phyloP scores from a whole-genome alignment of 208 protist species.

The Strigomonas culicis region DNA sequence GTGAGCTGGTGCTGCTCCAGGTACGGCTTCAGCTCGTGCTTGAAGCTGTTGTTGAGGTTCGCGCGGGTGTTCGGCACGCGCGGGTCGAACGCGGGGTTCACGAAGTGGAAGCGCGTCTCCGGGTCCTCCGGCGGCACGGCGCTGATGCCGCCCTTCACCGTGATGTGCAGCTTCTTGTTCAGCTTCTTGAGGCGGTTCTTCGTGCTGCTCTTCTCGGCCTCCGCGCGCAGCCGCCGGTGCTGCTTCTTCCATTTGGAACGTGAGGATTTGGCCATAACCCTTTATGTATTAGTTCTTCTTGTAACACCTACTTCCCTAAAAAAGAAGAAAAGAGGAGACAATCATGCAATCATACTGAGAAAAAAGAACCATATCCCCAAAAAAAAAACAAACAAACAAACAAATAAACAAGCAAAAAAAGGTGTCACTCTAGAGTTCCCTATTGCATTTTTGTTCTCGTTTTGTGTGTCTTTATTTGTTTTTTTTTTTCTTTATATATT shows the following conservation, averaged over 20 bases:
- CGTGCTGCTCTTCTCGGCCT: conserved; percentile 36
- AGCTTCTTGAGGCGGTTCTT: conserved; percentile 47
- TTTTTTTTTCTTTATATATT: not conserved
- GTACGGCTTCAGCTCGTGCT: conserved; percentile 35
- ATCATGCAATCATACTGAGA: not conserved
- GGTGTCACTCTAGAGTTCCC: too few relatives aligned
- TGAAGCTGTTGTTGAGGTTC: conserved; percentile 70
- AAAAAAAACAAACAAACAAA: conserved; percentile 7
- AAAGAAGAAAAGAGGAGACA: conserved; percentile 8
- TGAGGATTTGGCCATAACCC: conserved; percentile 73
- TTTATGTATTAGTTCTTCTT: not conserved
- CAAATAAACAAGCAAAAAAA: conserved; percentile 10
- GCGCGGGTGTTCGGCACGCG: conserved; percentile 54
- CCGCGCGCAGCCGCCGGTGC: conserved; percentile 57
- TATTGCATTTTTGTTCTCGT: not conserved
- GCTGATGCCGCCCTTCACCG: conserved; percentile 60
- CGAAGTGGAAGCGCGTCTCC: conserved; percentile 78
- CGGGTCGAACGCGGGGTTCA: conserved; percentile 65
- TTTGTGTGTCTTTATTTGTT: not conserved
- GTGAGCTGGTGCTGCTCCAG: not conserved
- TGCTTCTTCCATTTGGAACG: conserved; percentile 87
- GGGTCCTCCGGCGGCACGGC: conserved; percentile 66
- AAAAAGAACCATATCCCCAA: too few relatives aligned
- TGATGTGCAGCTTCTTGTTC: conserved; percentile 66
- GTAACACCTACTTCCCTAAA: not conserved